Evolutionary conservation across 2,329 filamentous ascomycete genomes (phyloP).

Genomic region (Cordyceps cateniannulata): DNA sequence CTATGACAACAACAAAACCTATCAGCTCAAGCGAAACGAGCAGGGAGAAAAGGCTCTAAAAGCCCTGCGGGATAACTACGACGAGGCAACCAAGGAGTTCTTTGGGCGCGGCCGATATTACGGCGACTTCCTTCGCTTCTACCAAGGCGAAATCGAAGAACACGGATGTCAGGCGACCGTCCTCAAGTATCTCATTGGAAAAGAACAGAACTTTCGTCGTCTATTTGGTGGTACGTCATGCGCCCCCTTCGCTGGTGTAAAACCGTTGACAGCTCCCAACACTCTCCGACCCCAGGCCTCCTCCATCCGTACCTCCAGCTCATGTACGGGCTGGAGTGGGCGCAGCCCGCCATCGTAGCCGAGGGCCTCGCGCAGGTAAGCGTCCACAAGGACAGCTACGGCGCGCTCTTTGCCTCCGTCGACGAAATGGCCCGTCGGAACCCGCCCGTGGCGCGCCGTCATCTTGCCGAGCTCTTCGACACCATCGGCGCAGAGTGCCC

Average conservation of each 20-base stretch:
- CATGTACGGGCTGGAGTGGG: constrained; percentile 77
- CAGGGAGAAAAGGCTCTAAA: constrained; percentile 44
- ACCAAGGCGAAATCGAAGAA: constrained; percentile 62
- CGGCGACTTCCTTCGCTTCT: constrained; percentile 69
- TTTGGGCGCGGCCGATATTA: constrained; percentile 61
- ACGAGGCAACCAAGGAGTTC: constrained; percentile 44
- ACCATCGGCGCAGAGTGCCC: constrained; percentile 46
- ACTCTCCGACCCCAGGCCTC: constrained; percentile 44
- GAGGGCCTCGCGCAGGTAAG: constrained; percentile 72
- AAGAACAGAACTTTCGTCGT: constrained; percentile 54
- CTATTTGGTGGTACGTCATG: constrained; percentile 52
- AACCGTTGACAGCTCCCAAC: neutral
- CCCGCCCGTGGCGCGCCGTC: constrained; percentile 13
- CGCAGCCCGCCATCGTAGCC: constrained; percentile 73
- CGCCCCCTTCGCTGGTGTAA: neutral
- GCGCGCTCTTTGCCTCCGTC: constrained; percentile 44
- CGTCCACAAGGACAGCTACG: constrained; percentile 56
- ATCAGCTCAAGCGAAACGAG: constrained; percentile 53
- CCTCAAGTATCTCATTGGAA: constrained; percentile 61
- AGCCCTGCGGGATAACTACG: constrained; percentile 48
- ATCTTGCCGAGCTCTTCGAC: constrained; percentile 55
- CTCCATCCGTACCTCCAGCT: constrained; percentile 79
- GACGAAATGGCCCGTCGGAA: constrained; percentile 38
- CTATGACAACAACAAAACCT: constrained; percentile 58
- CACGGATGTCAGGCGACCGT: constrained; percentile 56